A percentile compares a stretch with the other conserved stretches of the same genome.
Conservation (phyloP, 1,284 basidiomycete genomes). For the Heterobasidion occidentale region DNA sequence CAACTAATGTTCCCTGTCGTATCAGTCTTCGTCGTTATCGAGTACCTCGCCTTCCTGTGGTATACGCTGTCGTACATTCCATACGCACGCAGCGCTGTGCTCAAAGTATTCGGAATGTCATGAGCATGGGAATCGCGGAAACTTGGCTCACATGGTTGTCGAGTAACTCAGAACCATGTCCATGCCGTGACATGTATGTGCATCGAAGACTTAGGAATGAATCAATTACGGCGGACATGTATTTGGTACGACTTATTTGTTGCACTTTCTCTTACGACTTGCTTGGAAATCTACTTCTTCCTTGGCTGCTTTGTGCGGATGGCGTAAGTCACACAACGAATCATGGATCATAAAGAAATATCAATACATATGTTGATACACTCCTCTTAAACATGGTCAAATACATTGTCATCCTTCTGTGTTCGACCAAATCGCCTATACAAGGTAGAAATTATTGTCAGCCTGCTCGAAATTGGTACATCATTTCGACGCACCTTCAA, state of each 20-base stretch:
- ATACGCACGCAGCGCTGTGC: constrained; percentile 71
- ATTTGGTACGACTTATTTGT: not conserved
- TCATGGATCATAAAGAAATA: not conserved
- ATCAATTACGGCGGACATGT: not conserved
- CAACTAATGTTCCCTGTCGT: constrained; percentile 9
- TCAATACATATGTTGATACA: constrained; percentile 4
- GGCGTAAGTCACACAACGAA: no score
- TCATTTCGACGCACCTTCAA: not conserved
- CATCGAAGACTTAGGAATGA: not conserved
- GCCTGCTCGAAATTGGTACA: no score
- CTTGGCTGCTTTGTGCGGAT: not conserved
- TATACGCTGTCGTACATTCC: constrained; percentile 82
- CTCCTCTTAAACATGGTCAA: constrained; percentile 64
- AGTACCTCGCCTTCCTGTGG: constrained; percentile 83
- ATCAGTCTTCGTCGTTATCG: constrained; percentile 78
- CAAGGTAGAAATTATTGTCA: no score
- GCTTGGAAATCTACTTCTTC: not conserved
- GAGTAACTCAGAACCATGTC: no score
- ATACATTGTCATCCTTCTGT: no score
- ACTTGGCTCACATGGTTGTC: no score
- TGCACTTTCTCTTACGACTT: not conserved
- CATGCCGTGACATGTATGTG: no score
- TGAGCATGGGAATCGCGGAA: constrained; percentile 7
- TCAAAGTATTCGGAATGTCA: constrained; percentile 53
- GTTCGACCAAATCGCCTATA: no score